These are phyloP conservation scores for Trichophyton simii DNA, from an alignment of 2,329 filamentous ascomycete species.

Conservation along the genomic window DNA sequence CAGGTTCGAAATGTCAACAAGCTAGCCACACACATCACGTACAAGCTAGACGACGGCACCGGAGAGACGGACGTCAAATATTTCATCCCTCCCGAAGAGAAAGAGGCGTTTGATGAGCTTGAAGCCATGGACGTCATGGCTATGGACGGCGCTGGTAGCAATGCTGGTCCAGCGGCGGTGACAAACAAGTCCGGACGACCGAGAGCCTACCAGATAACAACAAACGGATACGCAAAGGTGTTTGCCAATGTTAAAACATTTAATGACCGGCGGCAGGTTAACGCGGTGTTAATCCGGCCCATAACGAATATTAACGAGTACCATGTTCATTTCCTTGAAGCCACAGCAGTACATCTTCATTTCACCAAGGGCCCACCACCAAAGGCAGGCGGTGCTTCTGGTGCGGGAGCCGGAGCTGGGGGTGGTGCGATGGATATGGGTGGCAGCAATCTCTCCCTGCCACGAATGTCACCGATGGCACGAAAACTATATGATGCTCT, in stretches of 20 bases:
- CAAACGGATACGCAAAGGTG: slow-evolving; percentile 71
- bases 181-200: slow-evolving; percentile 11
- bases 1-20: slow-evolving; percentile 77
- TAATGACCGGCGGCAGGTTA: slow-evolving; percentile 69
- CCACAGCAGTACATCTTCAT: slow-evolving; percentile 74
- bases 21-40: slow-evolving; percentile 85
- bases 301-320: slow-evolving; percentile 83
- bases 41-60: slow-evolving; percentile 90
- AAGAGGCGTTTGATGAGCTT: slow-evolving; percentile 36
- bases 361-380: slow-evolving; percentile 56
- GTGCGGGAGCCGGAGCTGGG: slow-evolving; percentile 29
- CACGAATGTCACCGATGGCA: slow-evolving; percentile 44
- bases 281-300: slow-evolving; percentile 66
- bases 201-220: slow-evolving; percentile 46
- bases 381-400: slow-evolving; percentile 30
- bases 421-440: slow-evolving; percentile 21
- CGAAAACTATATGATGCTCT: slow-evolving; percentile 62
- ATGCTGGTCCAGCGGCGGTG: slow-evolving; percentile 21
- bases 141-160: slow-evolving; percentile 13
- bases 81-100: slow-evolving; percentile 37
- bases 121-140: slow-evolving; percentile 37
- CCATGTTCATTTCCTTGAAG: slow-evolving; percentile 81
- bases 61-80: slow-evolving; percentile 65
- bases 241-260: slow-evolving; percentile 77
- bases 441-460: slow-evolving; percentile 23